phyloP scores from a whole-genome alignment of 2,329 filamentous ascomycete species.

The Apiospora sp. region DNA sequence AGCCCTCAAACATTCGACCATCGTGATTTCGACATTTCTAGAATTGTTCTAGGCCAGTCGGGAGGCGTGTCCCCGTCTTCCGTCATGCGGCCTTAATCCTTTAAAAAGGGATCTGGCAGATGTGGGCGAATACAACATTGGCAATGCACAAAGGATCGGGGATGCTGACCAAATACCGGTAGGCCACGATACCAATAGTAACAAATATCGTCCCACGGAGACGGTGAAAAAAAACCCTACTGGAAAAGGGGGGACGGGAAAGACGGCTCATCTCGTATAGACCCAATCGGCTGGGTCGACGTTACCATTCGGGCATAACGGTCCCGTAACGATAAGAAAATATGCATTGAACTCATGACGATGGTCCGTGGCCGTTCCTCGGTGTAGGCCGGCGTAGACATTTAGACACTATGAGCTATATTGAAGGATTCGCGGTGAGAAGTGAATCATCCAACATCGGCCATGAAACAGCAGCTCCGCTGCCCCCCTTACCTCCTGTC shows the following conservation, averaged over 20 bases:
- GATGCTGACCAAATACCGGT: background rate
- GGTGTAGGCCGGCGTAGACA: conserved; percentile 13
- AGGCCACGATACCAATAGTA: background rate
- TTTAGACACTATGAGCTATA: background rate
- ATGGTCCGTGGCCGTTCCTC: conserved; percentile 11
- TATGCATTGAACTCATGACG: background rate
- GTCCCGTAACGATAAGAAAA: background rate
- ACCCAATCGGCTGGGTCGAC: background rate
- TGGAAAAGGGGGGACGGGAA: background rate
- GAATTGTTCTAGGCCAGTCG: conserved; percentile 1
- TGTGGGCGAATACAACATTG: background rate
- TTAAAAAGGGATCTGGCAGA: background rate
- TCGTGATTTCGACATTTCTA: background rate
- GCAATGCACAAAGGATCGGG: background rate
- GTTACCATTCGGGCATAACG: background rate
- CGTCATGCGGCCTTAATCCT: background rate
- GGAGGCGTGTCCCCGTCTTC: background rate
- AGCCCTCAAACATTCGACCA: conserved; percentile 5
- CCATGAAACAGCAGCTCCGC: conserved; percentile 9
- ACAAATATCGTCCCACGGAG: conserved; percentile 2
- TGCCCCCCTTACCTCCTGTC: background rate
- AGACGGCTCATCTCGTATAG: conserved; percentile 5
- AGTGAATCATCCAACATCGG: conserved; percentile 8
- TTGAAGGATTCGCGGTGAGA: conserved; percentile 2
- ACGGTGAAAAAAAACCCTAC: background rate